These are phyloP conservation scores for Cornus florida DNA, from an alignment of 148 eudicot genomes.

Conservation along the genomic window DNA sequence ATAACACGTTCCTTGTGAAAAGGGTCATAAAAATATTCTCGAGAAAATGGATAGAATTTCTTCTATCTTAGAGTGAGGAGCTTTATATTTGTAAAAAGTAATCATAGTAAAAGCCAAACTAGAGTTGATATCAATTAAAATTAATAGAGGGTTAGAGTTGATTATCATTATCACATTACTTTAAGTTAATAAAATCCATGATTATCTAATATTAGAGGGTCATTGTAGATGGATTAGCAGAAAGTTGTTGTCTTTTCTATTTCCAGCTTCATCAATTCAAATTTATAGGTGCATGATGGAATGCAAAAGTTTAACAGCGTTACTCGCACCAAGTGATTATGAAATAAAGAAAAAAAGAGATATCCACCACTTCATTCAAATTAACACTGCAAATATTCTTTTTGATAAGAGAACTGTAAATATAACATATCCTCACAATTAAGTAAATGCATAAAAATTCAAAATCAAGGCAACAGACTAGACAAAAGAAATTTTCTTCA, in stretches of 20 bases:
- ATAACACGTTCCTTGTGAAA: no score
- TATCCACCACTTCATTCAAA: background rate
- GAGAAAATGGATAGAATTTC: background rate
- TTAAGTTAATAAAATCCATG: no score
- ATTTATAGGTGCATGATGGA: background rate
- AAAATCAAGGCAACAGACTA: slow-evolving; percentile 1
- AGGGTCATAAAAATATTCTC: background rate
- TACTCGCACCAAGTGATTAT: background rate
- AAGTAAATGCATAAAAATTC: background rate
- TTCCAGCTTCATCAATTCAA: background rate
- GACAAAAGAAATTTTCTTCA: slow-evolving; percentile 18
- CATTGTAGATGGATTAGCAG: background rate
- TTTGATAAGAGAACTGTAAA: background rate
- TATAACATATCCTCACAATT: background rate
- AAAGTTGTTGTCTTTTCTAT: background rate
- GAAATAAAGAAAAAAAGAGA: background rate
- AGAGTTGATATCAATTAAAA: no score
- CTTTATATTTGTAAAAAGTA: background rate
- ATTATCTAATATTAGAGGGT: background rate
- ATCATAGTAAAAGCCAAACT: background rate
- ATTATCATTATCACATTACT: background rate
- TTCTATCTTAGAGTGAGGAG: background rate
- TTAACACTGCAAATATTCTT: background rate
- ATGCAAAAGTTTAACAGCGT: background rate
- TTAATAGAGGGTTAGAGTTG: no score